A percentile compares a stretch with the other conserved stretches of the same genome.
Evolutionary conservation across 23 red algal species (phyloP).

Genomic region (Gracilaria caudata): DNA sequence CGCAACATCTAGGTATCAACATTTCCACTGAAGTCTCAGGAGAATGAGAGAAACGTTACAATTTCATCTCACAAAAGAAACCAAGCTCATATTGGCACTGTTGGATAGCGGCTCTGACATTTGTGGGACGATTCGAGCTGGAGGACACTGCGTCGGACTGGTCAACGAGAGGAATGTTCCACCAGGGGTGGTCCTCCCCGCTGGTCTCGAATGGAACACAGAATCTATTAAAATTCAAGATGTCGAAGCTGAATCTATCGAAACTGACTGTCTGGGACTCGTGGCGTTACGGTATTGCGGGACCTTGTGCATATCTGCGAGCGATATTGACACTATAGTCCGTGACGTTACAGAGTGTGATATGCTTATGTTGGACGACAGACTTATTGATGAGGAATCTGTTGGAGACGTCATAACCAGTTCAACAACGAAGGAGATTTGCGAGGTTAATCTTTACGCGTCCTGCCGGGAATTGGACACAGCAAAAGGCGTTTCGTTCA

Average conservation of each 20-base stretch:
- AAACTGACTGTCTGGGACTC: background rate
- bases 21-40: background rate
- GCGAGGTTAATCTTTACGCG: background rate
- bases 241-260: background rate
- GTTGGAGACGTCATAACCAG: background rate
- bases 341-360: background rate
- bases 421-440: background rate
- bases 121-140: background rate
- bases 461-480: background rate
- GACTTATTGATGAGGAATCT: background rate
- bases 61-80: background rate
- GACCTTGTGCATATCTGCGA: background rate
- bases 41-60: background rate
- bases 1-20: background rate
- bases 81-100: background rate
- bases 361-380: background rate
- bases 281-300: background rate
- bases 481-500: background rate
- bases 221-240: slow-evolving; percentile 9
- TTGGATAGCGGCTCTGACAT: background rate
- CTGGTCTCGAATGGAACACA: slow-evolving; percentile 2
- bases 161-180: background rate
- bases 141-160: background rate
- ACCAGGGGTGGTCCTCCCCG: slow-evolving; percentile 4
- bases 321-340: slow-evolving; percentile 2